These are phyloP conservation scores for Fragaria ananassa DNA, from an alignment of 306 rosid species.

Conservation along the genomic window DNA sequence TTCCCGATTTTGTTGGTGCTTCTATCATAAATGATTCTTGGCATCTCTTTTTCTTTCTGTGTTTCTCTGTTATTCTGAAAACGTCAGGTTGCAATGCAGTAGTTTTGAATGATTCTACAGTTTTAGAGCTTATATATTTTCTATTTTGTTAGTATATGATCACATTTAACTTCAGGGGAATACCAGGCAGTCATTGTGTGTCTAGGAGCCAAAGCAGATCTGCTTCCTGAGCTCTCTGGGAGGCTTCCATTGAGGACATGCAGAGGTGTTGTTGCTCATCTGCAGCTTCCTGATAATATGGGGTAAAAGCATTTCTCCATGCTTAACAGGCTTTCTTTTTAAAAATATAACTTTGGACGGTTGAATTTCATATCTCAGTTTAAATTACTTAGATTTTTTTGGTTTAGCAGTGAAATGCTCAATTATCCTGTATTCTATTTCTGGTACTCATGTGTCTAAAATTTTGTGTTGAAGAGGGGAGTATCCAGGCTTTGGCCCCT, in stretches of 20 bases:
- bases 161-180: constrained; percentile 43
- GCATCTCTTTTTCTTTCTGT: neutral
- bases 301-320: constrained; percentile 37
- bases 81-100: neutral
- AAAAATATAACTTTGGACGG: neutral
- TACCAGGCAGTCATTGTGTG: constrained; percentile 78
- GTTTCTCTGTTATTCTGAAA: neutral
- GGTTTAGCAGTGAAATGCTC: neutral
- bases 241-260: constrained; percentile 89
- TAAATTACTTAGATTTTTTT: neutral
- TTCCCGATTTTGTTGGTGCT: no score
- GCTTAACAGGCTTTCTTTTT: neutral
- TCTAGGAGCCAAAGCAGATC: constrained; percentile 77
- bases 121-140: constrained; percentile 8
- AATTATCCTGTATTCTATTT: neutral
- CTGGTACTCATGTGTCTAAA: neutral
- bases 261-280: constrained; percentile 79
- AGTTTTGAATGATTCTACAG: neutral
- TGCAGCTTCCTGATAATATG: constrained; percentile 53
- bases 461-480: constrained; percentile 45
- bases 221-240: constrained; percentile 81
- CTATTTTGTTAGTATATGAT: neutral
- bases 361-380: neutral
- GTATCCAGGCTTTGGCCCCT: constrained; percentile 64
- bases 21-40: no score